phyloP scores from a whole-genome alignment of 257 asterid genomes.

The Phtheirospermum japonicum region DNA sequence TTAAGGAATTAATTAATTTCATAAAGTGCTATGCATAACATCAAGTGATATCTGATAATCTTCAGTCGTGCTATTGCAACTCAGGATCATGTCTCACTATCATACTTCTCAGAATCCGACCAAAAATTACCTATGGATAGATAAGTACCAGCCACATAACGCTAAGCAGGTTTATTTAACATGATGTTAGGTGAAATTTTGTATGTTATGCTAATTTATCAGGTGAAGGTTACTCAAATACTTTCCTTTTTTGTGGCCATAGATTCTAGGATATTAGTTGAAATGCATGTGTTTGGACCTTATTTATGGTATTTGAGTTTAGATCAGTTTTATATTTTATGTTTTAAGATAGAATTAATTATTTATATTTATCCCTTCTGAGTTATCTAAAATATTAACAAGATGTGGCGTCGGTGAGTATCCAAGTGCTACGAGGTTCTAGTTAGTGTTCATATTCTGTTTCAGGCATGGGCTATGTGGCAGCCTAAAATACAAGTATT shows the following conservation, averaged over 20 bases:
- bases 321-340: constrained; percentile 1
- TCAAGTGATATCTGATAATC: constrained; percentile 12
- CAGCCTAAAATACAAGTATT: too few relatives aligned
- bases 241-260: neutral
- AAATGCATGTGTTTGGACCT: constrained; percentile 2
- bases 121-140: constrained; percentile 79
- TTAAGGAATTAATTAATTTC: too few relatives aligned
- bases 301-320: neutral
- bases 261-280: constrained; percentile 7
- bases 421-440: too few relatives aligned
- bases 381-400: too few relatives aligned
- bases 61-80: constrained; percentile 15
- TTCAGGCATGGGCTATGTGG: too few relatives aligned
- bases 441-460: too few relatives aligned
- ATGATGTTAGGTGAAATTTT: constrained; percentile 4
- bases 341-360: too few relatives aligned
- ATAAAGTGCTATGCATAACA: constrained; percentile 1
- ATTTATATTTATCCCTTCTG: too few relatives aligned
- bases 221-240: too few relatives aligned
- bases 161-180: constrained; percentile 60
- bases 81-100: constrained; percentile 53
- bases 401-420: too few relatives aligned
- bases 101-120: constrained; percentile 42
- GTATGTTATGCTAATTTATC: constrained; percentile 8
- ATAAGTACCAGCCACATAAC: constrained; percentile 81